A percentile compares a stretch with the other conserved stretches of the same genome.
phyloP scores from a whole-genome alignment of 345 rosid species.

The Firmiana major region DNA sequence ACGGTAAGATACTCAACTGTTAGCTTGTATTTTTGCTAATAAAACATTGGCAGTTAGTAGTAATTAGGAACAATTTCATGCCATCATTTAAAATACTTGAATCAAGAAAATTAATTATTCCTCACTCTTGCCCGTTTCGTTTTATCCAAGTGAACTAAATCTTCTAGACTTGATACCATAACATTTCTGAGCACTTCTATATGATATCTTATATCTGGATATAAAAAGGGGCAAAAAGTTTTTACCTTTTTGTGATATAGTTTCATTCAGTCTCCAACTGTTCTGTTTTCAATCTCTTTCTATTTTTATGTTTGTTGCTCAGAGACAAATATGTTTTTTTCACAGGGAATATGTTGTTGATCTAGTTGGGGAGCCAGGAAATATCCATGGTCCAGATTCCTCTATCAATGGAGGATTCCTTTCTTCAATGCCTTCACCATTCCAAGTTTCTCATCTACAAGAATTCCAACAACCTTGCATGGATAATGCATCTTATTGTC shows the following conservation, averaged over 20 bases:
- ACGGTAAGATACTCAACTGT: slow-evolving; percentile 41
- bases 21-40: not conserved
- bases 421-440: slow-evolving; percentile 63
- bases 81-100: not conserved
- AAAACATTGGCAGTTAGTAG: not conserved
- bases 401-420: slow-evolving; percentile 70
- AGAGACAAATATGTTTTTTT: slow-evolving; percentile 21
- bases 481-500: slow-evolving; percentile 35
- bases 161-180: not conserved
- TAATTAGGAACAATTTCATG: not conserved
- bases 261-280: not conserved
- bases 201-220: not conserved
- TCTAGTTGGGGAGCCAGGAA: slow-evolving; percentile 90
- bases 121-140: not conserved
- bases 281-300: not conserved
- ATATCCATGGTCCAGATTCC: slow-evolving; percentile 78
- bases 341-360: slow-evolving; percentile 96
- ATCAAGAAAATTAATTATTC: not conserved
- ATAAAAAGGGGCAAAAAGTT: not conserved
- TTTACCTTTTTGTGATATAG: not conserved
- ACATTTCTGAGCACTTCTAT: not conserved
- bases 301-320: not conserved
- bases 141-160: not conserved
- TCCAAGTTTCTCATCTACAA: slow-evolving; percentile 54
- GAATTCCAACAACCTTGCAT: slow-evolving; percentile 40